These are phyloP conservation scores for Pseudogymnoascus sp. DNA, from an alignment of 2,329 filamentous ascomycete genomes.

Conservation along the genomic window DNA sequence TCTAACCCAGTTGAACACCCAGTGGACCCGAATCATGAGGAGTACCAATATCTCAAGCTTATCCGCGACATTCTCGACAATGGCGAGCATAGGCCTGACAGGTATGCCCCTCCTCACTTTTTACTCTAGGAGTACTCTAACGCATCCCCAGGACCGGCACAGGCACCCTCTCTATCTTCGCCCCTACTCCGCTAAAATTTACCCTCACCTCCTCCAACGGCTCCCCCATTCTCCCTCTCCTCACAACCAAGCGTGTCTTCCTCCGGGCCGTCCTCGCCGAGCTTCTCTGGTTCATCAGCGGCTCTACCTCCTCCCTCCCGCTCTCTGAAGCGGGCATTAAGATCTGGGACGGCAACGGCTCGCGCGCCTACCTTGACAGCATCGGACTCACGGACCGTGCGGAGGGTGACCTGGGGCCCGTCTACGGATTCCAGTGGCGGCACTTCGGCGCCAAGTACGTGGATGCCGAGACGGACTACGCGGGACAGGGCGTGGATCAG, in stretches of 20 bases:
- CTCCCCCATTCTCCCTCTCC: conserved; percentile 69
- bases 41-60: conserved; percentile 86
- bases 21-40: conserved; percentile 52
- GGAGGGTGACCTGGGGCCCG: conserved; percentile 83
- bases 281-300: conserved; percentile 90
- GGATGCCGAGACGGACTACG: conserved; percentile 71
- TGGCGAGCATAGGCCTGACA: conserved; percentile 83
- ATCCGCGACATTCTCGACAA: conserved; percentile 73
- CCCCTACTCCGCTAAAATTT: conserved; percentile 80
- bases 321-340: conserved; percentile 76
- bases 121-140: neutral
- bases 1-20: neutral
- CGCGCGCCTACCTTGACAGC: conserved; percentile 78
- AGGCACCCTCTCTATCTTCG: conserved; percentile 83
- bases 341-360: conserved; percentile 98
- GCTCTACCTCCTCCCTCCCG: conserved; percentile 68
- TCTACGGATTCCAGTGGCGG: conserved; percentile 98
- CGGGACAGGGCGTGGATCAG: conserved; percentile 85
- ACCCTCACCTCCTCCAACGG: conserved; percentile 55
- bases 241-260: conserved; percentile 97
- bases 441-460: conserved; percentile 92
- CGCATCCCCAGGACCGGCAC: conserved; percentile 66
- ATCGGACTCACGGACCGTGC: conserved; percentile 73
- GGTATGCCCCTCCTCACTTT: conserved; percentile 39
- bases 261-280: conserved; percentile 81